Evolutionary conservation across 108 stramenopile species (phyloP).

Genomic region (Skeletonema menzelii): DNA sequence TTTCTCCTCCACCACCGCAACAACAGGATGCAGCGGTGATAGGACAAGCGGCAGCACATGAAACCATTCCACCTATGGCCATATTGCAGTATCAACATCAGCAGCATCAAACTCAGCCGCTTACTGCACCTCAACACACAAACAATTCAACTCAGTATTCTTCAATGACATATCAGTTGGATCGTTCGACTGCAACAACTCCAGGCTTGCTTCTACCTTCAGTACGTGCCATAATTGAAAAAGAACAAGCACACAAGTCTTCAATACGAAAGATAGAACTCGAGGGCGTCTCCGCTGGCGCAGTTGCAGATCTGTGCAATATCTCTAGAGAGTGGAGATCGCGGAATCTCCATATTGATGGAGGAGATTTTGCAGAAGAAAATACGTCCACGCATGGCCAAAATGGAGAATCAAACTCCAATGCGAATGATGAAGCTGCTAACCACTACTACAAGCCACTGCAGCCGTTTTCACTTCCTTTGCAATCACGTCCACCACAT

Average conservation of each 20-base stretch:
- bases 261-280: constrained; percentile 35
- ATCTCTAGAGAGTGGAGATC: constrained; percentile 34
- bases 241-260: constrained; percentile 20
- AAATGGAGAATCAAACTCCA: not conserved
- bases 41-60: not conserved
- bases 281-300: constrained; percentile 45
- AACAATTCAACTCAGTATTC: not conserved
- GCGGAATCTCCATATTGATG: constrained; percentile 31
- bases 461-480: constrained; percentile 43
- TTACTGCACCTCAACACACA: constrained; percentile 3
- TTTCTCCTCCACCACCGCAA: not conserved
- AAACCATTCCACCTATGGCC: not conserved
- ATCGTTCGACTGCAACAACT: constrained; percentile 29
- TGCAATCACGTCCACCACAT: constrained; percentile 37
- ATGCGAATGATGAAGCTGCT: constrained; percentile 12
- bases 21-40: not conserved
- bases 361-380: constrained; percentile 44
- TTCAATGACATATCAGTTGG: constrained; percentile 3
- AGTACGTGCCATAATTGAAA: constrained; percentile 46
- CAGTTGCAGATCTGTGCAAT: constrained; percentile 48
- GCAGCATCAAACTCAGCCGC: not conserved
- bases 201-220: constrained; percentile 41
- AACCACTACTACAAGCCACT: constrained; percentile 43
- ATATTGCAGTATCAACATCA: not conserved
- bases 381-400: not conserved